Conservation (phyloP, 2,329 filamentous ascomycete genomes). For the Pezicula radicicola region DNA sequence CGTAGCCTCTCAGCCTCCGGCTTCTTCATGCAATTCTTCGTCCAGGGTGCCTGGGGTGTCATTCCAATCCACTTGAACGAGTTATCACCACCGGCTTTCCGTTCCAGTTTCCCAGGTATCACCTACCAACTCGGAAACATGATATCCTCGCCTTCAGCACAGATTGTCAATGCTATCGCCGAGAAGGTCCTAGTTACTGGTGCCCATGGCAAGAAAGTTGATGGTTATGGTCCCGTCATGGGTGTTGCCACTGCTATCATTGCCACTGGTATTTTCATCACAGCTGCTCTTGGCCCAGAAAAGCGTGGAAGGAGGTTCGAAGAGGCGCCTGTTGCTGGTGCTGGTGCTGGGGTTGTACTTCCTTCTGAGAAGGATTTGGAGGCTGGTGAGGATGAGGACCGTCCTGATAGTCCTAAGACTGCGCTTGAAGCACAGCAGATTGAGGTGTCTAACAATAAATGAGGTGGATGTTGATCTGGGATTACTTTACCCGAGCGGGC, state of each 20-base stretch:
- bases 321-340: slow-evolving; percentile 48
- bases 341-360: slow-evolving; percentile 44
- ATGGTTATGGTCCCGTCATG: slow-evolving; percentile 75
- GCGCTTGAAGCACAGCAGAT: background rate
- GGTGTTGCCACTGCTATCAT: slow-evolving; percentile 76
- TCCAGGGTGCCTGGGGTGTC: slow-evolving; percentile 69
- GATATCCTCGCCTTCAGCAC: slow-evolving; percentile 66
- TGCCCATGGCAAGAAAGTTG: slow-evolving; percentile 51
- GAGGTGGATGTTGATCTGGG: background rate
- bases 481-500: too few species aligned
- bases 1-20: slow-evolving; percentile 69
- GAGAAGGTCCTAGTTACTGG: slow-evolving; percentile 58
- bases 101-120: slow-evolving; percentile 61
- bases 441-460: background rate
- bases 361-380: slow-evolving; percentile 21
- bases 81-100: slow-evolving; percentile 55
- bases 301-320: slow-evolving; percentile 71
- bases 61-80: slow-evolving; percentile 60
- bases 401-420: background rate
- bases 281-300: slow-evolving; percentile 70
- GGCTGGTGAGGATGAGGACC: slow-evolving; percentile 1
- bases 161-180: slow-evolving; percentile 73
- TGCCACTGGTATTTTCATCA: slow-evolving; percentile 64
- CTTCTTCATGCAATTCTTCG: slow-evolving; percentile 79
- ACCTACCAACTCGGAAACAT: slow-evolving; percentile 66